A percentile compares a stretch with the other conserved stretches of the same genome.
Evolutionary conservation across 352 stramenopile genomes (phyloP).

Genomic region (Globisporangium nunn): DNA sequence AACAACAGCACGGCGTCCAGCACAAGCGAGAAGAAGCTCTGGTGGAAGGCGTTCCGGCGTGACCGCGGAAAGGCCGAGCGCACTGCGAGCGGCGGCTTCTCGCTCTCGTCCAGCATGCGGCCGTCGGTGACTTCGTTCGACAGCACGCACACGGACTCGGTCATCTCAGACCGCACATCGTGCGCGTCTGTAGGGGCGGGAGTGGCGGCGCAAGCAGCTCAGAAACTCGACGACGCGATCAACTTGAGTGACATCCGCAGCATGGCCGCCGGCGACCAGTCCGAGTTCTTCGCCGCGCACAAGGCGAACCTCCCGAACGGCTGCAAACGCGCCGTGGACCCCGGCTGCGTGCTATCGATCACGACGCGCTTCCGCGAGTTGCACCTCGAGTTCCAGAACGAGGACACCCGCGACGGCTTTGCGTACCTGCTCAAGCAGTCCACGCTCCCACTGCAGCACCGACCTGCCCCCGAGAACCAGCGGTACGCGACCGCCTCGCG

Average conservation of each 20-base stretch:
- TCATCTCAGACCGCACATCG: neutral
- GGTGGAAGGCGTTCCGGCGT: conserved; percentile 63
- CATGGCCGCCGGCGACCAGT: conserved; percentile 36
- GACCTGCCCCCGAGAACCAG: conserved; percentile 1
- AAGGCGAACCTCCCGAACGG: conserved; percentile 32
- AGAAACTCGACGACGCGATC: conserved; percentile 54
- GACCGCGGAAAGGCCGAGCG: conserved; percentile 51
- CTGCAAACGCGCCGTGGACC: conserved; percentile 46
- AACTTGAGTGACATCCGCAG: conserved; percentile 48
- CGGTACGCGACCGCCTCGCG: conserved; percentile 11
- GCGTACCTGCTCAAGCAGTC: conserved; percentile 61
- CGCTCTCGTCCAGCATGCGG: conserved; percentile 28
- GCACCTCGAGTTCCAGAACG: conserved; percentile 61
- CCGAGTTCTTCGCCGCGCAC: conserved; percentile 48
- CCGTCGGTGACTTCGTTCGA: conserved; percentile 22
- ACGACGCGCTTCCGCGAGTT: conserved; percentile 55
- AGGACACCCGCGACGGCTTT: conserved; percentile 62
- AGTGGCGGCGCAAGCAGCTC: conserved; percentile 13
- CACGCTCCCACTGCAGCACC: conserved; percentile 33
- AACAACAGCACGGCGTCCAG: conserved; percentile 32
- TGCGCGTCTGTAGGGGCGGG: conserved; percentile 9
- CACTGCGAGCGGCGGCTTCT: conserved; percentile 55
- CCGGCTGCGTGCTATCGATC: conserved; percentile 50
- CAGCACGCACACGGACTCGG: conserved; percentile 6
- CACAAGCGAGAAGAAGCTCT: conserved; percentile 52